Evolutionary conservation across 164 flowering plant species (phyloP), one percentile per base, ranked within the genome.

Genomic region (Chimonanthus salicifolius): DNA sequence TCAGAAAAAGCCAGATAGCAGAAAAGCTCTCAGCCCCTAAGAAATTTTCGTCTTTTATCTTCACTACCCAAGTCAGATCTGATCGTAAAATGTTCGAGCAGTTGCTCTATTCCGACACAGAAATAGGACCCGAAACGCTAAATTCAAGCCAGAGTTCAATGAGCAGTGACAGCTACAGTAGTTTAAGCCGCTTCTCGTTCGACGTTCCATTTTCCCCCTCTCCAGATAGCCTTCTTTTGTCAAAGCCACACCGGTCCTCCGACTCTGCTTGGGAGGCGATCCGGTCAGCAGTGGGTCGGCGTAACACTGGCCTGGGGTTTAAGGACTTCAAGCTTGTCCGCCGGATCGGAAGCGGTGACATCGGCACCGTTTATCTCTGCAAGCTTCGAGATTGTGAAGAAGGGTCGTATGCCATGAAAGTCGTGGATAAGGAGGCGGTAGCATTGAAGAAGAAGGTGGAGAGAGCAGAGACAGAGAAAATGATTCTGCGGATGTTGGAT

Each of bases 321-420:
- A 70, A 85, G 1, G 92, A 91, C 75, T 89, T 90, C 84, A 81
- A 80, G 43, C 84, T 90, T 4, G 74, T 89, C 16, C 85, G 87
- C 60, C 85, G 83, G 75, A 82, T 93, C 72, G 98, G 98, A 6
- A 65, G 88, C 66, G 98, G 97, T 1, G 95, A 91, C 79, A 87
- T 91, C 68, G 94, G 95, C 1, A 84, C 80, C 5, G 97, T 91
- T 18, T 93, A 89, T 67, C 87, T 93, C 68, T 91, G 94, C 83
- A 75, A 75, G 16, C 85, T 89, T 11, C 67, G 81, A 7, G 70
- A 60, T 11, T 64, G 47, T 47, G 79, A 71, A 21, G 63, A 74
- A 49, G 73, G 83, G 47, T 73, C 68, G 1, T 93, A 85, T 73
- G 98, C 98, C 13, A 91, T 91, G 94, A 93, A 93, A 67, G 98